Conservation (phyloP, 2,329 filamentous ascomycete genomes). For the Cladosporium colombiae region DNA sequence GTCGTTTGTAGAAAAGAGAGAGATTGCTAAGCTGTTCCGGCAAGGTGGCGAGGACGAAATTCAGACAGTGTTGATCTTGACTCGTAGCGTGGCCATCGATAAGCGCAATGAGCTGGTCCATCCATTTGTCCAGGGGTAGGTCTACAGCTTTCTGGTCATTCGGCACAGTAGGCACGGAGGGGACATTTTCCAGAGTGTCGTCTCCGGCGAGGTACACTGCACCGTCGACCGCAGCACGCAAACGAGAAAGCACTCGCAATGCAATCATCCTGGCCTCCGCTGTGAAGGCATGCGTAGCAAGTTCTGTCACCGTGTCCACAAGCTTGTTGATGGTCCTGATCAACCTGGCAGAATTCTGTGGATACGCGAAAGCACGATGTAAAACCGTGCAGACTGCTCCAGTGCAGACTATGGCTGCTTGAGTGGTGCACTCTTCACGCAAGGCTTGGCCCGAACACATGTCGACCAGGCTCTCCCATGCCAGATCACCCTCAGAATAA, state of each 20-base stretch:
- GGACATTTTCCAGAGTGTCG: background rate
- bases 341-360: slow-evolving; percentile 12
- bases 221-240: slow-evolving; percentile 28
- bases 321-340: slow-evolving; percentile 17
- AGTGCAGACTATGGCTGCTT: slow-evolving; percentile 11
- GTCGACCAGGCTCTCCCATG: slow-evolving; percentile 17
- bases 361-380: slow-evolving; percentile 16
- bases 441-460: slow-evolving; percentile 12
- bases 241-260: slow-evolving; percentile 23
- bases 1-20: slow-evolving; percentile 73
- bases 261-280: slow-evolving; percentile 16
- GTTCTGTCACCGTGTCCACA: slow-evolving; percentile 8
- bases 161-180: slow-evolving; percentile 1
- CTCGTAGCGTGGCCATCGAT: slow-evolving; percentile 15
- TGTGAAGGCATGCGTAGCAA: slow-evolving; percentile 14
- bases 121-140: slow-evolving; percentile 22
- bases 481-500: slow-evolving; percentile 15
- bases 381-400: slow-evolving; percentile 14
- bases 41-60: slow-evolving; percentile 82
- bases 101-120: slow-evolving; percentile 19
- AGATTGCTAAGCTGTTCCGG: slow-evolving; percentile 89
- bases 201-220: slow-evolving; percentile 22
- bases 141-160: slow-evolving; percentile 16
- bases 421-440: slow-evolving; percentile 4
- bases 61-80: slow-evolving; percentile 78